These are phyloP conservation scores for Toxoplasma gondii DNA, from an alignment of 169 alveolate species.

Conservation along the genomic window DNA sequence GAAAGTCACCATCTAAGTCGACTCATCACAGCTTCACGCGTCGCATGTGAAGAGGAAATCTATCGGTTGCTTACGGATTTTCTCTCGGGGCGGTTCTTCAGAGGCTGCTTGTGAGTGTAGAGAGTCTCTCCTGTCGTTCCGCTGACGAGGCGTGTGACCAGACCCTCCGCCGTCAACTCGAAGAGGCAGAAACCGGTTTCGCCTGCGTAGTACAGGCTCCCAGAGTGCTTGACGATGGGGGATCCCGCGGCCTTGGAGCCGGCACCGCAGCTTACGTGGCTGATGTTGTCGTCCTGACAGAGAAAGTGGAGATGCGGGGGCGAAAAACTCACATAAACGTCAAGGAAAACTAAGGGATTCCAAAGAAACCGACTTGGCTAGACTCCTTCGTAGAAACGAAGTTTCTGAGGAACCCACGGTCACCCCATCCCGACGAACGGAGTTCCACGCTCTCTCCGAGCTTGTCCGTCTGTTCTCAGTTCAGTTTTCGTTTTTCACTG, in stretches of 20 bases:
- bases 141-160: constrained; percentile 80
- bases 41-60: too few relatives aligned
- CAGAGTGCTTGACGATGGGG: constrained; percentile 71
- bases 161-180: constrained; percentile 80
- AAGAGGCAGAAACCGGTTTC: constrained; percentile 86
- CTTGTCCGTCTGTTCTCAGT: too few relatives aligned
- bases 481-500: too few relatives aligned
- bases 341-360: neutral
- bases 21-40: too few relatives aligned
- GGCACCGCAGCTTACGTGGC: constrained; percentile 85
- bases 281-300: constrained; percentile 64
- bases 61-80: constrained; percentile 66
- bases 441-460: too few relatives aligned
- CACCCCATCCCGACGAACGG: too few relatives aligned
- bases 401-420: too few relatives aligned
- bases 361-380: neutral
- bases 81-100: constrained; percentile 77
- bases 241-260: constrained; percentile 78
- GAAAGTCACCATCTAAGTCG: too few relatives aligned
- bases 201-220: constrained; percentile 79
- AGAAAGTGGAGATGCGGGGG: neutral
- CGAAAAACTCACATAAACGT: neutral
- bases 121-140: constrained; percentile 81
- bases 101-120: constrained; percentile 77
- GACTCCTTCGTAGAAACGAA: too few relatives aligned